A percentile compares a stretch with the other conserved stretches of the same genome.
These are phyloP conservation scores for Lanmaoa pseudosensibilis DNA, from an alignment of 768 basidiomycete genomes.

Conservation along the genomic window DNA sequence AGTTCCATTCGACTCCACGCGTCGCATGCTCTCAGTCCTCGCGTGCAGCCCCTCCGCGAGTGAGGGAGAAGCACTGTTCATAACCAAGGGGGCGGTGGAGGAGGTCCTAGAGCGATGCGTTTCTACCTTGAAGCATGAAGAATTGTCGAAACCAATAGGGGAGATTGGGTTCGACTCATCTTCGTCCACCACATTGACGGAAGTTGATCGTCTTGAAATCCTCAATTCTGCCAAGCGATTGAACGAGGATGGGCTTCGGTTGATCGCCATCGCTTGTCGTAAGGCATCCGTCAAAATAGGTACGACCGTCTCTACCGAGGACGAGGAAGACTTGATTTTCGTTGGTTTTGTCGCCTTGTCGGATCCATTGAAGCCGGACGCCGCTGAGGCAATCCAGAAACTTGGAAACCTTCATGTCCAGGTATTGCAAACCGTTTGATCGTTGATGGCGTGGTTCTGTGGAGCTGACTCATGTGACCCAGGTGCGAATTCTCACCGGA, in stretches of 20 bases:
- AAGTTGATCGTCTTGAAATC: constrained; percentile 20
- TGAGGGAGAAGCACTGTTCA: constrained; percentile 23
- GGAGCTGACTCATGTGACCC: constrained; percentile 5
- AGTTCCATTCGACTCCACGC: constrained; percentile 38
- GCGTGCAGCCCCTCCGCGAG: constrained; percentile 25
- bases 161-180: constrained; percentile 19
- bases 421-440: constrained; percentile 15
- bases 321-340: constrained; percentile 32
- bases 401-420: constrained; percentile 31
- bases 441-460: not conserved
- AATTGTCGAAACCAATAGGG: constrained; percentile 11
- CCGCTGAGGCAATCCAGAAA: constrained; percentile 31
- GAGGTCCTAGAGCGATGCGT: constrained; percentile 34
- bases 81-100: constrained; percentile 35
- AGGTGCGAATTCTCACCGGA: constrained; percentile 39
- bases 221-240: constrained; percentile 28
- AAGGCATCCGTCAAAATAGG: constrained; percentile 17
- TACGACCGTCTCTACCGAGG: constrained; percentile 18
- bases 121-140: constrained; percentile 19
- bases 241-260: constrained; percentile 34
- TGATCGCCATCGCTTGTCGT: constrained; percentile 32
- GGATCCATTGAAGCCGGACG: constrained; percentile 35
- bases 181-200: constrained; percentile 18
- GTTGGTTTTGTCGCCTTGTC: constrained; percentile 31
- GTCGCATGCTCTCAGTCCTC: constrained; percentile 37